A percentile compares a stretch with the other conserved stretches of the same genome.
phyloP scores from a whole-genome alignment of 805 yeast genomes.

The Suhomyces prunicola region DNA sequence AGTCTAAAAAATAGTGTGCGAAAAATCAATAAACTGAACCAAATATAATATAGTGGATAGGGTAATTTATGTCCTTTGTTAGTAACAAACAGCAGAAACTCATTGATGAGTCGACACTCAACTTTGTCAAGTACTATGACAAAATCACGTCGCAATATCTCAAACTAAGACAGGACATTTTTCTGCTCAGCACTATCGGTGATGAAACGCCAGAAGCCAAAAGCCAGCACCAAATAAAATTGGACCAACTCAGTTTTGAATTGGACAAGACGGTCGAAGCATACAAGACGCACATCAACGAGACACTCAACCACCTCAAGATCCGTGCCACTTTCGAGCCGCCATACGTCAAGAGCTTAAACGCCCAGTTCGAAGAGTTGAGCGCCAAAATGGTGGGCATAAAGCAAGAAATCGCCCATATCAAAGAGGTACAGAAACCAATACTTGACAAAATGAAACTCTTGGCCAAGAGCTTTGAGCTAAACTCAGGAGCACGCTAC shows the following conservation, averaged over 20 bases:
- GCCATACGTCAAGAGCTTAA: conserved; percentile 19
- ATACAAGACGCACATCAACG: conserved; percentile 25
- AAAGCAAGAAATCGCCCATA: conserved; percentile 19
- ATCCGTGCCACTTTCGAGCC: conserved; percentile 10
- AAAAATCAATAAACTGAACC: too few relatives aligned
- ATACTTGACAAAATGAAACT: conserved; percentile 31
- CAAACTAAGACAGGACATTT: conserved; percentile 30
- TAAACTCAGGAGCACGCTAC: background rate
- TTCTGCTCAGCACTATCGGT: conserved; percentile 13
- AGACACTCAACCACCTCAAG: conserved; percentile 18
- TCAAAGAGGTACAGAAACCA: conserved; percentile 33
- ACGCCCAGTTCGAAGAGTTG: conserved; percentile 19
- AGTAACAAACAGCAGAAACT: conserved; percentile 31
- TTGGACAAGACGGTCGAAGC: conserved; percentile 23
- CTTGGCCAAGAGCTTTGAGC: conserved; percentile 19
- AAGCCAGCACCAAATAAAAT: conserved; percentile 11
- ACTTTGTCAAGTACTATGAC: conserved; percentile 31
- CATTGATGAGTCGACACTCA: conserved; percentile 29
- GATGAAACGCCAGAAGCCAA: conserved; percentile 9
- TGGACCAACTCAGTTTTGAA: conserved; percentile 26
- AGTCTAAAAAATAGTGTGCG: too few relatives aligned
- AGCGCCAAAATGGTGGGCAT: conserved; percentile 11
- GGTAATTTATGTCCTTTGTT: conserved; percentile 24
- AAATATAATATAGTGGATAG: too few relatives aligned
- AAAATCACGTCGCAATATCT: conserved; percentile 31